These are phyloP conservation scores for Pseudogymnoascus sp. DNA, from an alignment of 2,329 filamentous ascomycete genomes.

Conservation along the genomic window DNA sequence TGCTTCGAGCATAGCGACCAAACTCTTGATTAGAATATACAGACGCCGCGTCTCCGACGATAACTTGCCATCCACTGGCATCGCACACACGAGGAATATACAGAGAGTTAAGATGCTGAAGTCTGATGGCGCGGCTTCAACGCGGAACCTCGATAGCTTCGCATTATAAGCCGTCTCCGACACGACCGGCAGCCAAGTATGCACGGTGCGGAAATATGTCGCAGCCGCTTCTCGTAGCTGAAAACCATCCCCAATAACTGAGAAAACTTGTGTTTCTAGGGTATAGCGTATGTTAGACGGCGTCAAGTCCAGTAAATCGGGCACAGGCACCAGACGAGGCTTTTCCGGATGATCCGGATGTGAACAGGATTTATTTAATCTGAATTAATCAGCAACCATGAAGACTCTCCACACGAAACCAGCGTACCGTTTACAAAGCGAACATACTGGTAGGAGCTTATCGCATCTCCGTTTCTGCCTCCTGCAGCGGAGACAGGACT, in stretches of 20 bases:
- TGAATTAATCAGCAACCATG: neutral
- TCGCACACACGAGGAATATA: neutral
- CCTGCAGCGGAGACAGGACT: neutral
- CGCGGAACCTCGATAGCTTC: neutral
- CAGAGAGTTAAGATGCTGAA: neutral
- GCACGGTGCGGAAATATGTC: neutral
- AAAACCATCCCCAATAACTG: neutral
- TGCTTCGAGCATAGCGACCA: neutral
- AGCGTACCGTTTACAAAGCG: neutral
- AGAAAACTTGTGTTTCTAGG: neutral
- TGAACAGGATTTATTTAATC: neutral
- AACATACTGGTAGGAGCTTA: neutral
- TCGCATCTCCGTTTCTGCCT: neutral
- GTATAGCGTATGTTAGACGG: neutral
- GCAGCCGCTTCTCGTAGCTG: neutral
- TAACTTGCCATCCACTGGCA: neutral
- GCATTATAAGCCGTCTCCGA: neutral
- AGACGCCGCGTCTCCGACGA: neutral
- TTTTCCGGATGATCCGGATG: neutral
- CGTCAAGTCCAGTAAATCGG: neutral
- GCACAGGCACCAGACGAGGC: neutral
- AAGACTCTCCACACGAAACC: neutral
- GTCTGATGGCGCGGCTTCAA: neutral
- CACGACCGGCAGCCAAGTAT: neutral
- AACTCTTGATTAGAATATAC: neutral